Conservation (phyloP, 352 stramenopile species). For the Pythium rishiriense region DNA sequence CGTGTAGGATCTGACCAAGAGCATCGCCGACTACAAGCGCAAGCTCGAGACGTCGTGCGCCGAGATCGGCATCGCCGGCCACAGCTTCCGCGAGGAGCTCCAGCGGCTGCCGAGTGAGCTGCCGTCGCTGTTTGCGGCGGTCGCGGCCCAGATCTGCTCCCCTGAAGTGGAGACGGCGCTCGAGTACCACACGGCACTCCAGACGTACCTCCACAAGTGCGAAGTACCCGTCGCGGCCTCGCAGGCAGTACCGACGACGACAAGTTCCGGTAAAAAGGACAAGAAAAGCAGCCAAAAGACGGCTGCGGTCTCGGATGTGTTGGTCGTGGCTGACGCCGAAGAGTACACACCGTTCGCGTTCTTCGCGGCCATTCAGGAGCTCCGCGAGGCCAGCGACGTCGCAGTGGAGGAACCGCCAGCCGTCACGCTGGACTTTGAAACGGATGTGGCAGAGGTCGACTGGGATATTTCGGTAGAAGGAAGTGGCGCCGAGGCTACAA, state of each 20-base stretch:
- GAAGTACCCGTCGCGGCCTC: conserved; percentile 32
- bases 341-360: conserved; percentile 44
- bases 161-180: conserved; percentile 43
- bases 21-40: conserved; percentile 73
- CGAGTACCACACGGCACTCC: conserved; percentile 66
- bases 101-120: conserved; percentile 55
- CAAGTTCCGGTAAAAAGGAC: conserved; percentile 36
- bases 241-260: conserved; percentile 11
- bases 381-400: conserved; percentile 44
- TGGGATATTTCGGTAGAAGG: conserved; percentile 71
- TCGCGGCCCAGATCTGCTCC: conserved; percentile 45
- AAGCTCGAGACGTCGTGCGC: conserved; percentile 59
- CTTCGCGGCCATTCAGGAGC: conserved; percentile 58
- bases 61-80: conserved; percentile 61
- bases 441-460: conserved; percentile 60
- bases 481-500: conserved; percentile 32
- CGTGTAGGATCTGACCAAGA: conserved; percentile 59
- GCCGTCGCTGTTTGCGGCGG: conserved; percentile 48
- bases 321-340: conserved; percentile 30
- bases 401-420: conserved; percentile 20
- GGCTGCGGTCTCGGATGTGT: not conserved
- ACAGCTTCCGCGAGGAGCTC: conserved; percentile 67
- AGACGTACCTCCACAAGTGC: conserved; percentile 62
- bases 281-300: conserved; percentile 45
- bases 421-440: conserved; percentile 48